phyloP scores from a whole-genome alignment of 495 filamentous ascomycete genomes.

The Xeromyces bisporus region DNA sequence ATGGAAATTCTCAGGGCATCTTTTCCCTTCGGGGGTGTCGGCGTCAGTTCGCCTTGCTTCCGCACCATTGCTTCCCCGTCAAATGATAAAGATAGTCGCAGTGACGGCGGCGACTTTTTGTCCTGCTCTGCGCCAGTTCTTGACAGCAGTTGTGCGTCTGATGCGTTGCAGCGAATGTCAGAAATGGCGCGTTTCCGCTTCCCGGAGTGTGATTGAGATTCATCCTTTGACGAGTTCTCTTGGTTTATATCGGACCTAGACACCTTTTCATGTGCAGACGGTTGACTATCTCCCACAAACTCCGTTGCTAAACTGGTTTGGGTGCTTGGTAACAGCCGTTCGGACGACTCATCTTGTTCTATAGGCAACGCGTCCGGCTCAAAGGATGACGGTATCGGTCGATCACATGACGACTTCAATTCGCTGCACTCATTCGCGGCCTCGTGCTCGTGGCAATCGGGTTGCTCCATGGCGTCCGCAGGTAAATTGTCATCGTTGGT shows the following conservation, averaged over 20 bases:
- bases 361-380: constrained; percentile 13
- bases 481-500: constrained; percentile 18
- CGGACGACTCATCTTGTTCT: constrained; percentile 14
- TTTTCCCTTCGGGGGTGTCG: constrained; percentile 51
- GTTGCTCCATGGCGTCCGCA: constrained; percentile 6
- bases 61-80: constrained; percentile 74
- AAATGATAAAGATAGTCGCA: constrained; percentile 51
- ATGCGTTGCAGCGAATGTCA: constrained; percentile 10
- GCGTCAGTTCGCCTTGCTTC: constrained; percentile 41
- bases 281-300: constrained; percentile 14
- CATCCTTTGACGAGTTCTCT: constrained; percentile 6
- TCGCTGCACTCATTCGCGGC: constrained; percentile 3
- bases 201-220: constrained; percentile 9
- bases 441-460: constrained; percentile 7
- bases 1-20: constrained; percentile 29
- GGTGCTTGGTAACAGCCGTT: constrained; percentile 14
- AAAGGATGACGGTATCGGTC: constrained; percentile 15
- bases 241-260: constrained; percentile 5
- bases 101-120: constrained; percentile 26
- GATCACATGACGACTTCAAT: constrained; percentile 14
- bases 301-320: constrained; percentile 26
- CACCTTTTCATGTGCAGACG: constrained; percentile 10
- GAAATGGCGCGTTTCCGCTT: constrained; percentile 25
- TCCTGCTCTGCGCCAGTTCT: constrained; percentile 8
- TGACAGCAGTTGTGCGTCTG: constrained; percentile 4